A percentile compares a stretch with the other conserved stretches of the same genome.
Evolutionary conservation across 1,139 yeast species (phyloP).

Genomic region (Geotrichum phurueaensis): DNA sequence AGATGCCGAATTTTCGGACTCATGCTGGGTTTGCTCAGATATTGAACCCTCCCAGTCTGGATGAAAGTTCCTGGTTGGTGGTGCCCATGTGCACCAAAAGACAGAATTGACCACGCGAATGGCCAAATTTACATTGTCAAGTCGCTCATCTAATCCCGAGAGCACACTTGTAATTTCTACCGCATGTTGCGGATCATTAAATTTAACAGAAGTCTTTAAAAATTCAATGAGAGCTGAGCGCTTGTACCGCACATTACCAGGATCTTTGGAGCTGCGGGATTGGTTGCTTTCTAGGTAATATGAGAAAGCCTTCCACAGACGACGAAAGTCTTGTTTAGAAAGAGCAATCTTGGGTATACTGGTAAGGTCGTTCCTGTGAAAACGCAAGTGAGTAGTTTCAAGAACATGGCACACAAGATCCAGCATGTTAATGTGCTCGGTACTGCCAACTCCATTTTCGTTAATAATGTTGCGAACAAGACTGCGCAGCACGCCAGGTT

Average conservation of each 20-base stretch:
- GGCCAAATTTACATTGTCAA: not conserved
- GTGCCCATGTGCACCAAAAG: not conserved
- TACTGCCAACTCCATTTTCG: not conserved
- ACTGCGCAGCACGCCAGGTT: slow-evolving; percentile 5
- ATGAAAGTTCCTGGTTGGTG: not conserved
- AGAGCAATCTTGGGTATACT: slow-evolving; percentile 10
- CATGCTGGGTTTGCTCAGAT: not conserved
- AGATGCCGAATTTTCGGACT: not conserved
- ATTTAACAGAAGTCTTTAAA: not conserved
- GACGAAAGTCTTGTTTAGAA: slow-evolving; percentile 1
- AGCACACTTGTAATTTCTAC: not conserved
- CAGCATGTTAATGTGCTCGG: not conserved
- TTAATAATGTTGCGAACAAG: slow-evolving; percentile 1
- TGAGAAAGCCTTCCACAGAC: slow-evolving; percentile 6
- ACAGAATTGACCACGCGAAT: not conserved
- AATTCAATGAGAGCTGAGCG: not conserved
- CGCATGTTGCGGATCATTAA: not conserved
- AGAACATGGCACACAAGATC: not conserved
- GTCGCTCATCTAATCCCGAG: not conserved
- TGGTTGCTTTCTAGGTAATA: not conserved
- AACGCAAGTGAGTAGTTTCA: not conserved
- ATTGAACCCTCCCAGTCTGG: not conserved
- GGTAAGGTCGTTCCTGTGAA: slow-evolving; percentile 3
- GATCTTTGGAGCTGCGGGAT: not conserved
- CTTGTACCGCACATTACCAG: not conserved